phyloP scores from a whole-genome alignment of 352 stramenopile genomes.

The Blastocystis sp. region DNA sequence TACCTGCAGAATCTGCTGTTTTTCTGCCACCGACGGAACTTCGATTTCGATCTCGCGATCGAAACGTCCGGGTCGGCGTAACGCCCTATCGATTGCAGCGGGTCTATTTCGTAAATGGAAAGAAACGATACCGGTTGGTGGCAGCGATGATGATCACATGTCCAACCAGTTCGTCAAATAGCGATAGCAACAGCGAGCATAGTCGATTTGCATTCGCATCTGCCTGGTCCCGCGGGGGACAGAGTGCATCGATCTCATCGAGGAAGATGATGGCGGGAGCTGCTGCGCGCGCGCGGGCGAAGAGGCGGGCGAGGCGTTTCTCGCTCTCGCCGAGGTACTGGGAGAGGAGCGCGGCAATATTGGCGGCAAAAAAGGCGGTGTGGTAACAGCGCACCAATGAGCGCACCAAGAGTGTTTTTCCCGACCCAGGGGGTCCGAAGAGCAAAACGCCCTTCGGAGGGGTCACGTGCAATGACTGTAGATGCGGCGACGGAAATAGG shows the following conservation, averaged over 20 bases:
- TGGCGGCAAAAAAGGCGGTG: conserved; percentile 22
- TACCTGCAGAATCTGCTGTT: conserved; percentile 81
- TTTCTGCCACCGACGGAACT: conserved; percentile 79
- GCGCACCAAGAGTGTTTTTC: conserved; percentile 91
- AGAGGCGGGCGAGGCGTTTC: conserved; percentile 54
- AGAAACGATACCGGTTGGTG: conserved; percentile 65
- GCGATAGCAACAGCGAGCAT: conserved; percentile 74
- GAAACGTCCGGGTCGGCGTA: conserved; percentile 84
- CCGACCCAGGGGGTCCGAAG: conserved; percentile 87
- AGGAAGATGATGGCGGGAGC: conserved; percentile 93
- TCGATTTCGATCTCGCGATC: conserved; percentile 89
- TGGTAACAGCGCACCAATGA: conserved; percentile 86
- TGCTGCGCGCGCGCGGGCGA: conserved; percentile 58
- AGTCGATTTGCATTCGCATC: conserved; percentile 73
- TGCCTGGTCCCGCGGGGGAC: conserved; percentile 70
- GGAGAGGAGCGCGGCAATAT: conserved; percentile 2
- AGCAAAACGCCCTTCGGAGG: conserved; percentile 73
- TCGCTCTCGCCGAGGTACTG: conserved; percentile 39
- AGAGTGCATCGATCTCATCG: conserved; percentile 80
- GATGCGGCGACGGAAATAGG: neutral
- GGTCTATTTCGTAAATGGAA: conserved; percentile 72
- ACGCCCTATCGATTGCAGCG: conserved; percentile 78
- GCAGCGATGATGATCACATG: conserved; percentile 63
- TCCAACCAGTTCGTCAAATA: conserved; percentile 73
- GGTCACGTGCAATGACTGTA: neutral